phyloP scores from a whole-genome alignment of 73 alveolate species.

The Paramecium sexaurelia region DNA sequence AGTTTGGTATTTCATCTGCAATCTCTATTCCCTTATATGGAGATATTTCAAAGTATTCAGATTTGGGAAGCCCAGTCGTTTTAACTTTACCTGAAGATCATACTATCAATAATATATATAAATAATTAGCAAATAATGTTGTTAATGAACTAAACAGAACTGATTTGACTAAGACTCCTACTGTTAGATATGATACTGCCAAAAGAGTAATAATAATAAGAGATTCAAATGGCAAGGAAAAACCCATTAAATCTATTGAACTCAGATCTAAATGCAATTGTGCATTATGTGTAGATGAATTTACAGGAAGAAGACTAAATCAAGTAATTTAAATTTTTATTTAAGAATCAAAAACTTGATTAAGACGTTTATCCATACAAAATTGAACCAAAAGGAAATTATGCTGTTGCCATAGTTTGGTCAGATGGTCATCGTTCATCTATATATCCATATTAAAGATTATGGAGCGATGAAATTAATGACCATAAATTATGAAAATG shows the following conservation, averaged over 20 bases:
- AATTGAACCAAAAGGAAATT: slow-evolving; percentile 86
- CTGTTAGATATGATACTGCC: slow-evolving; percentile 65
- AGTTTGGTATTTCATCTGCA: slow-evolving; percentile 86
- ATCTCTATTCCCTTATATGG: slow-evolving; percentile 80
- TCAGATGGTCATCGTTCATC: slow-evolving; percentile 91
- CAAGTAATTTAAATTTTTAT: background rate
- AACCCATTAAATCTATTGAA: slow-evolving; percentile 74
- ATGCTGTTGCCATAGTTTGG: slow-evolving; percentile 93
- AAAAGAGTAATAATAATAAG: slow-evolving; percentile 40
- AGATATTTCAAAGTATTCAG: slow-evolving; percentile 78
- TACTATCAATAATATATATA: slow-evolving; percentile 73
- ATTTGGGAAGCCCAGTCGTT: slow-evolving; percentile 86
- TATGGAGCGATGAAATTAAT: slow-evolving; percentile 50
- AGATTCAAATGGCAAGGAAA: slow-evolving; percentile 58
- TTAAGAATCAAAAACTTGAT: slow-evolving; percentile 71
- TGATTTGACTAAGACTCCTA: slow-evolving; percentile 26
- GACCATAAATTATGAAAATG: slow-evolving; percentile 42
- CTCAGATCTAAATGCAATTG: slow-evolving; percentile 83
- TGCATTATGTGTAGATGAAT: slow-evolving; percentile 89
- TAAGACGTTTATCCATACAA: slow-evolving; percentile 85
- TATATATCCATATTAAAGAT: slow-evolving; percentile 80
- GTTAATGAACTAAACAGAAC: slow-evolving; percentile 61
- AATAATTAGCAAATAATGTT: slow-evolving; percentile 72
- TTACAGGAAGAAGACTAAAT: slow-evolving; percentile 75
- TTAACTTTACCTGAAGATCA: slow-evolving; percentile 82